phyloP scores from a whole-genome alignment of 768 basidiomycete species.

The Suillus fuscotomentosus region DNA sequence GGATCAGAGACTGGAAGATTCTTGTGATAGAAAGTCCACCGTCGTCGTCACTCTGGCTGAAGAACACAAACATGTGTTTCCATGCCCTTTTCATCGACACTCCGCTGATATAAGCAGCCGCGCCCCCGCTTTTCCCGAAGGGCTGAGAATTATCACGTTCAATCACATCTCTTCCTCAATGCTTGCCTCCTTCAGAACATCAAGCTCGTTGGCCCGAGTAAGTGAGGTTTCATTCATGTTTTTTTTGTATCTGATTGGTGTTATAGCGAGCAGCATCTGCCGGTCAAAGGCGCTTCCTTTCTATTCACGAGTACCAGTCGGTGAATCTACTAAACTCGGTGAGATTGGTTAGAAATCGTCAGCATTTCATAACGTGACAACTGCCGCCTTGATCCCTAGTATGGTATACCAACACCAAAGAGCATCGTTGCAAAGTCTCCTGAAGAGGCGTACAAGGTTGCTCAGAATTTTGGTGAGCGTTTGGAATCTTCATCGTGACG shows the following conservation, averaged over 20 bases:
- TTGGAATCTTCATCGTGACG: neutral
- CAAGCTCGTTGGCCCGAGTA: slow-evolving; percentile 64
- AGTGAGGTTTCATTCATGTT: slow-evolving; percentile 10
- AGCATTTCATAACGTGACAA: neutral
- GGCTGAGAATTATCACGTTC: slow-evolving; percentile 7
- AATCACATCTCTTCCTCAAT: slow-evolving; percentile 36
- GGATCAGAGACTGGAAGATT: slow-evolving; percentile 75
- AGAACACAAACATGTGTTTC: slow-evolving; percentile 11
- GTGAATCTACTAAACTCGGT: slow-evolving; percentile 94
- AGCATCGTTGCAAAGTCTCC: slow-evolving; percentile 84
- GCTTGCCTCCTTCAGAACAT: slow-evolving; percentile 68
- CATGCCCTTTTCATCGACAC: slow-evolving; percentile 2
- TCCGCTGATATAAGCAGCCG: slow-evolving; percentile 42
- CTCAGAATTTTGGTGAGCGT: slow-evolving; percentile 78
- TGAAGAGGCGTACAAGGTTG: slow-evolving; percentile 86
- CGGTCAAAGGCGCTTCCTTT: slow-evolving; percentile 87
- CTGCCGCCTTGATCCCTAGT: slow-evolving; percentile 45
- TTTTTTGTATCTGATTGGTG: neutral
- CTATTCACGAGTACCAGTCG: slow-evolving; percentile 98
- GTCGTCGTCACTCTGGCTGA: slow-evolving; percentile 78
- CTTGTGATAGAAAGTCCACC: slow-evolving; percentile 42
- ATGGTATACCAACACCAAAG: slow-evolving; percentile 94
- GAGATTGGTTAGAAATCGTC: slow-evolving; percentile 19
- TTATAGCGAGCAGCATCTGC: slow-evolving; percentile 58
- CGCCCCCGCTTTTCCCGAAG: slow-evolving; percentile 17